Base-by-base conservation (phyloP, 148 eudicot genomes). In the Rhododendron ferrugineum region DNA sequence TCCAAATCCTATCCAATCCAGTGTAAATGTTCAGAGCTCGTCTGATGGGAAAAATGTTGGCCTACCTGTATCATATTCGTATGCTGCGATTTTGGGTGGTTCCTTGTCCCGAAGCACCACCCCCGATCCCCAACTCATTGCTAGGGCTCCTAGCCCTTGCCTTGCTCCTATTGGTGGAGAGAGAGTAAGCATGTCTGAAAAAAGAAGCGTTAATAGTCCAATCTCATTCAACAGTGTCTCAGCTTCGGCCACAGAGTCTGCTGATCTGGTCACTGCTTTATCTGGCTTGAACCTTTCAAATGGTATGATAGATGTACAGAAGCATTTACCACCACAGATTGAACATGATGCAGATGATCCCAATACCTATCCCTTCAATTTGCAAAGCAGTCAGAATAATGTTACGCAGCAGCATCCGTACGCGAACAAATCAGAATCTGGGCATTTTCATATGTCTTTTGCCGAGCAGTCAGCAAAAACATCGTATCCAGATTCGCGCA, bases 71-170 rank as follows among this genome's bases (percentile, higher is more conserved):
- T 90, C 97, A 78, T 91, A 90, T 22, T 84, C 91, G 84, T 93
- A 93, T 90, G 94, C 94, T 64, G 89, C 95, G 84, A 92, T 92
- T 84, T 50, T 93, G 77, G 98, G 94, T 79, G 90, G 88, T 36
- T 92, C 98, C 81, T 87, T 92, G 88, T 92, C 94, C 11, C 88
- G 95, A 88, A 93, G 93, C 86, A 90, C 90, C 60, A 93, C 93
- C 26, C 93, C 98, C 66, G 98, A 94, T 78, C 95, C 93, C 75
- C 95, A 92, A 56, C 90, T 92, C 30, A 83, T 91, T 74, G 98
- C 92, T 72, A 88, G 93, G 88, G 88, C 93, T 82, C 92, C 93
- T 58, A 94, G 94, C 86, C 98, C 98, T 88, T 91, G 93, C 56
- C 90, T 93, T 79, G 92, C 94, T 54, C 86, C 92, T 49, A 93